Conservation (phyloP, 441 rosid species). For the Croton laevigatus region DNA sequence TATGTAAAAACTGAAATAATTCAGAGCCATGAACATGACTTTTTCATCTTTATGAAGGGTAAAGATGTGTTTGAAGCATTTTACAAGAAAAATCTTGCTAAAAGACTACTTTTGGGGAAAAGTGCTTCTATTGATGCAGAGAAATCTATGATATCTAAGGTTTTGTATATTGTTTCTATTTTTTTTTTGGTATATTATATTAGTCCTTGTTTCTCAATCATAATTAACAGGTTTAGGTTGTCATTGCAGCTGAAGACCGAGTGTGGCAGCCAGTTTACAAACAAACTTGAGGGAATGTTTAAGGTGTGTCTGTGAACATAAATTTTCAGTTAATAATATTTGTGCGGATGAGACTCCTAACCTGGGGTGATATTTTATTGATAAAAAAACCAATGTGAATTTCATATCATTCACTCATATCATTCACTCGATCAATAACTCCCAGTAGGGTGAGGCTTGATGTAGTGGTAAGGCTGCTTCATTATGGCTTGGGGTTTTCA, state of each 20-base stretch:
- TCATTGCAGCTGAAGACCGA: slow-evolving; percentile 88
- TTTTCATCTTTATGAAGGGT: slow-evolving; percentile 48
- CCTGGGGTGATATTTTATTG: background rate
- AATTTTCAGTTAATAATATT: background rate
- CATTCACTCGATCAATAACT: too few species aligned
- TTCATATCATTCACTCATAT: background rate
- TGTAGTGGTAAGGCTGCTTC: background rate
- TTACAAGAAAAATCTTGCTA: slow-evolving; percentile 98
- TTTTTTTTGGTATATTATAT: background rate
- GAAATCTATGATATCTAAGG: slow-evolving; percentile 99
- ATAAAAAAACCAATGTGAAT: background rate
- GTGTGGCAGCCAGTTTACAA: slow-evolving; percentile 99
- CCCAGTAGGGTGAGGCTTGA: background rate
- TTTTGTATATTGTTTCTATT: slow-evolving; percentile 27
- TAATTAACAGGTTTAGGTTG: slow-evolving; percentile 26
- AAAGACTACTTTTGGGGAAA: slow-evolving; percentile 85
- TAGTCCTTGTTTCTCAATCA: slow-evolving; percentile 9
- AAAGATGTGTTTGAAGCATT: slow-evolving; percentile 99
- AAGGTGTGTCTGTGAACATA: slow-evolving; percentile 45
- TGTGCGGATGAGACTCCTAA: background rate
- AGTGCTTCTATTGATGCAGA: slow-evolving; percentile 99
- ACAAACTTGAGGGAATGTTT: slow-evolving; percentile 99
- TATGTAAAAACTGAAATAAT: slow-evolving; percentile 18
- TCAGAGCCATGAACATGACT: slow-evolving; percentile 6
- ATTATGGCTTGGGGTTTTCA: background rate